phyloP scores from a whole-genome alignment of 1,284 basidiomycete species.

The Leccinum proliferum region DNA sequence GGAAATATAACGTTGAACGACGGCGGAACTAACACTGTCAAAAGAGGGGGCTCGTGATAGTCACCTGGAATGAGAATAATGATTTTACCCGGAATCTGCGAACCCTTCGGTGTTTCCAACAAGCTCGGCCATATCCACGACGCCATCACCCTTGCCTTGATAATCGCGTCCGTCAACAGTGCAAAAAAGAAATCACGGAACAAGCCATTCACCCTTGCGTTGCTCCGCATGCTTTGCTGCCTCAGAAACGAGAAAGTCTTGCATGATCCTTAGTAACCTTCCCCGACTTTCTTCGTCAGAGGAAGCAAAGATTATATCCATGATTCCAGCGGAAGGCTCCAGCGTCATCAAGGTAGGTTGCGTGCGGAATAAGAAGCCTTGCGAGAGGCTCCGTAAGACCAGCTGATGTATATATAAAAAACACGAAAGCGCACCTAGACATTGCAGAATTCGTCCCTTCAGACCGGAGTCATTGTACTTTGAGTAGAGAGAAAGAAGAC shows the following conservation, averaged over 20 bases:
- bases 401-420: background rate
- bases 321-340: constrained; percentile 73
- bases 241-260: constrained; percentile 84
- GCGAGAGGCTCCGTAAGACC: constrained; percentile 1
- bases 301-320: constrained; percentile 82
- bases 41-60: background rate
- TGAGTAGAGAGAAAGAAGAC: constrained; percentile 67
- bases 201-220: constrained; percentile 48
- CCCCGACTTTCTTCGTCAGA: constrained; percentile 67
- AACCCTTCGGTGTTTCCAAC: constrained; percentile 93
- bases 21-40: constrained; percentile 81
- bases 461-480: constrained; percentile 51
- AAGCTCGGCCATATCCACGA: constrained; percentile 84
- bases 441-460: constrained; percentile 68
- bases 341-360: constrained; percentile 86
- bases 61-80: background rate
- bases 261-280: constrained; percentile 79
- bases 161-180: constrained; percentile 1
- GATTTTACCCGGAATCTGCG: constrained; percentile 83
- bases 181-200: background rate
- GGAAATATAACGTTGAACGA: constrained; percentile 88
- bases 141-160: constrained; percentile 42
- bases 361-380: constrained; percentile 88
- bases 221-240: constrained; percentile 66
- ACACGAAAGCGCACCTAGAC: constrained; percentile 55